Conservation (phyloP, 768 basidiomycete species). For the Mycena belliarum region DNA sequence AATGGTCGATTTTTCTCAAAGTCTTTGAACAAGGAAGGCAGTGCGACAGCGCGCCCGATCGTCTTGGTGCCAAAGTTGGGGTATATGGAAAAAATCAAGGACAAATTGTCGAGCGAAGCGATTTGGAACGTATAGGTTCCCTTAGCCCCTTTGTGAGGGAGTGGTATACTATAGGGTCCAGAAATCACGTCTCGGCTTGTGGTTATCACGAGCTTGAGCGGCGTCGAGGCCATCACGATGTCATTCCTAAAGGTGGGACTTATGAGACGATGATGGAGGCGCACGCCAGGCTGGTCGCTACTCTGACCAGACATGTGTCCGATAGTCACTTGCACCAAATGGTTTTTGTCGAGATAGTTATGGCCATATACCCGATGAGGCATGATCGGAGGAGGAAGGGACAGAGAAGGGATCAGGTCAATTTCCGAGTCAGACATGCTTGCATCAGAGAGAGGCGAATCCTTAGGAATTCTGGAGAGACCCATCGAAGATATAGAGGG, state of each 20-base stretch:
- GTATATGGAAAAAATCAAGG: constrained; percentile 91
- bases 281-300: constrained; percentile 48
- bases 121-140: constrained; percentile 88
- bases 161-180: constrained; percentile 86
- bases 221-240: constrained; percentile 70
- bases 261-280: constrained; percentile 73
- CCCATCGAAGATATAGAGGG: constrained; percentile 31
- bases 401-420: constrained; percentile 92
- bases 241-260: constrained; percentile 68
- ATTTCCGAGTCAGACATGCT: constrained; percentile 63
- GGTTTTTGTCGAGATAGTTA: constrained; percentile 86
- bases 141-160: constrained; percentile 73
- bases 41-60: constrained; percentile 88
- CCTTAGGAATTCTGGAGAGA: constrained; percentile 26
- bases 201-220: constrained; percentile 94
- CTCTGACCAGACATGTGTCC: constrained; percentile 57
- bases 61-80: constrained; percentile 98
- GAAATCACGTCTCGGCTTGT: constrained; percentile 80
- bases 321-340: constrained; percentile 83
- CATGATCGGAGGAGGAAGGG: constrained; percentile 96
- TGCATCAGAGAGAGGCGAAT: constrained; percentile 42
- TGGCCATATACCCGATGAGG: constrained; percentile 97
- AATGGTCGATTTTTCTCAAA: constrained; percentile 56
- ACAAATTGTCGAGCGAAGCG: constrained; percentile 66
- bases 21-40: constrained; percentile 69